These are phyloP conservation scores for Phytophthora fragariae DNA, from an alignment of 352 stramenopile species.

Conservation along the genomic window DNA sequence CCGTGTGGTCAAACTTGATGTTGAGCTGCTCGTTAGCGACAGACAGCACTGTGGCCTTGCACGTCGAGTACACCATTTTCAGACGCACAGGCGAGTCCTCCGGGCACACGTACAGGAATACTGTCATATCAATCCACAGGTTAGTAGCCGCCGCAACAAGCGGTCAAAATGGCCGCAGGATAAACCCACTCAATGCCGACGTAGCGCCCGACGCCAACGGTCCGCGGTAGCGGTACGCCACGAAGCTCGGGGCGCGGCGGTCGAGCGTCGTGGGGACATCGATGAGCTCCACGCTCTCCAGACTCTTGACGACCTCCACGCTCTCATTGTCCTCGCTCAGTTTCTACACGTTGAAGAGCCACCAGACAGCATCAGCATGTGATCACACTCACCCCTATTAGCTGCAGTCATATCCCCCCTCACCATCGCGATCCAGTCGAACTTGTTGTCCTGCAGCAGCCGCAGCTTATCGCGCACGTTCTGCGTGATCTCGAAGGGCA, in stretches of 20 bases:
- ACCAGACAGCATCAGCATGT: not conserved
- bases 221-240: conserved; percentile 76
- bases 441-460: conserved; percentile 80
- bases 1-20: conserved; percentile 79
- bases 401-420: not conserved
- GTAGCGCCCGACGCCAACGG: conserved; percentile 43
- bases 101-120: conserved; percentile 92
- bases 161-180: not conserved
- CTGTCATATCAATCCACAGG: conserved; percentile 27
- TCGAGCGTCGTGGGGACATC: conserved; percentile 70
- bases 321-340: conserved; percentile 79
- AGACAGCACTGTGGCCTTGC: conserved; percentile 87
- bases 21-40: conserved; percentile 61
- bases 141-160: no score
- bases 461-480: conserved; percentile 84
- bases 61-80: conserved; percentile 94
- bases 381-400: no score
- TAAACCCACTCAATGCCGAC: conserved; percentile 46
- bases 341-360: conserved; percentile 52
- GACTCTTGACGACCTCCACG: conserved; percentile 81
- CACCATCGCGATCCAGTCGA: conserved; percentile 92
- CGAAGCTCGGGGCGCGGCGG: conserved; percentile 76
- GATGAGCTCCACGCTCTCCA: conserved; percentile 75
- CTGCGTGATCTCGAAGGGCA: conserved; percentile 87
- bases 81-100: conserved; percentile 85